phyloP scores from a whole-genome alignment of 2,329 filamentous ascomycete genomes.

The Chaetomiaceae sp. region DNA sequence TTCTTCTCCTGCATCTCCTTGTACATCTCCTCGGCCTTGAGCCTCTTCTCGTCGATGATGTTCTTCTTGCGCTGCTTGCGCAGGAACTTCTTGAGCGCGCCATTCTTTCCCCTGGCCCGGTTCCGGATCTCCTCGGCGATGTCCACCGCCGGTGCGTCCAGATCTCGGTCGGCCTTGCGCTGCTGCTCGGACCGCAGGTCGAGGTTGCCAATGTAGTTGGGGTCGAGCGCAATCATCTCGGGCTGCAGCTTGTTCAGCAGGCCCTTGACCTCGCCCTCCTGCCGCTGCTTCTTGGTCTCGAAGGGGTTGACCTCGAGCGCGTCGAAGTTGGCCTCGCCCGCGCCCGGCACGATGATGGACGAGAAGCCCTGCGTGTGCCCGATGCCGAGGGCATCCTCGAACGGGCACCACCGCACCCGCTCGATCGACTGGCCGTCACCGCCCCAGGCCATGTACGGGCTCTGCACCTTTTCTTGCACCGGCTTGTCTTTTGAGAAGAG shows the following conservation, averaged over 20 bases:
- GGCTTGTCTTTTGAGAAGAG: slow-evolving; percentile 70
- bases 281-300: slow-evolving; percentile 86
- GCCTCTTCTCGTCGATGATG: slow-evolving; percentile 89
- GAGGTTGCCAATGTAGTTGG: slow-evolving; percentile 83
- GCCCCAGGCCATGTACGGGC: slow-evolving; percentile 90
- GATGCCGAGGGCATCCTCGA: slow-evolving; percentile 86
- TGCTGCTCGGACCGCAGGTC: slow-evolving; percentile 77
- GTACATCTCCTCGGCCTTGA: slow-evolving; percentile 79
- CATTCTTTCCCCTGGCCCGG: slow-evolving; percentile 82
- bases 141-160: slow-evolving; percentile 62
- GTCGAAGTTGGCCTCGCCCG: slow-evolving; percentile 96
- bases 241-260: slow-evolving; percentile 92
- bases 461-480: slow-evolving; percentile 74
- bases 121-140: slow-evolving; percentile 64
- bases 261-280: slow-evolving; percentile 83
- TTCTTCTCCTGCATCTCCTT: slow-evolving; percentile 65
- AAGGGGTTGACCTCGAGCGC: slow-evolving; percentile 91
- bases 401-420: slow-evolving; percentile 85
- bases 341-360: slow-evolving; percentile 83
- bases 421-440: slow-evolving; percentile 78
- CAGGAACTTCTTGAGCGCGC: slow-evolving; percentile 78
- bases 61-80: slow-evolving; percentile 91
- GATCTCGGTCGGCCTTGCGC: slow-evolving; percentile 69
- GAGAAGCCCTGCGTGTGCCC: slow-evolving; percentile 83
- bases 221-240: slow-evolving; percentile 94